Base-by-base conservation (phyloP, 177 flowering plant species). In the Vitis hybrid region DNA sequence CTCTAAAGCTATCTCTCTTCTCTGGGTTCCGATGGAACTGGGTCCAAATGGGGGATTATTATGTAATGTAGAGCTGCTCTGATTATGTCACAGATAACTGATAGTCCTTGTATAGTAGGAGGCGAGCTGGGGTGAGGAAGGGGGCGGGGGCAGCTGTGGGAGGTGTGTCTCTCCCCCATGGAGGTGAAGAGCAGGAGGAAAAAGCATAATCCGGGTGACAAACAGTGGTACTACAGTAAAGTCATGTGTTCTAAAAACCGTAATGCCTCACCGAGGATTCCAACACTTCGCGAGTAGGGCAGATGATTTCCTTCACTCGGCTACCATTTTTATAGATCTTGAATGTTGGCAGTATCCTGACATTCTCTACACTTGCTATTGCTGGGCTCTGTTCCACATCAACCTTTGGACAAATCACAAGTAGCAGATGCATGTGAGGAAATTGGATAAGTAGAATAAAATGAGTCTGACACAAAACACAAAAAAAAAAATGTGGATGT, bases 211-310 rank as follows among this genome's bases (percentile, higher is more conserved):
- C 32, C 58, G 53, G 66, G n/a, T 64, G 48, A 61, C 52, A 21
- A 73, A 63, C 24, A 74, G 54, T 60, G 62, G 14, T 11, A 41
- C 46, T 41, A 62, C 52, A 62, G 63, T 17, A 7, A 24, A 24
- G 56, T 64, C 57, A 49, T 49, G 27, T 64, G 64, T 11, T 55
- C 74, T 85, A 91, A 74, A 86, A 77, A 85, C 92, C 87, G 83
- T 90, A 93, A 81, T 89, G 90, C 84, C 91, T 90, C 76, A 95
- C 94, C 56, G 96, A 90, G 65, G 85, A 80, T 71, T 95, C 99
- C 86, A 95, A 71, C 66, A 86, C 83, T 57, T 91, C 89, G 11
- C 73, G 84, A 73, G 83, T 93, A 1, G 99, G 98, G 75, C 90
- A 87, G 57, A 91, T 74, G 77, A 95, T 87, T 76, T 95, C 98